A percentile compares a stretch with the other conserved stretches of the same genome.
Evolutionary conservation across 2,329 filamentous ascomycete species (phyloP).

Genomic region (Tolypocladium nubicola): DNA sequence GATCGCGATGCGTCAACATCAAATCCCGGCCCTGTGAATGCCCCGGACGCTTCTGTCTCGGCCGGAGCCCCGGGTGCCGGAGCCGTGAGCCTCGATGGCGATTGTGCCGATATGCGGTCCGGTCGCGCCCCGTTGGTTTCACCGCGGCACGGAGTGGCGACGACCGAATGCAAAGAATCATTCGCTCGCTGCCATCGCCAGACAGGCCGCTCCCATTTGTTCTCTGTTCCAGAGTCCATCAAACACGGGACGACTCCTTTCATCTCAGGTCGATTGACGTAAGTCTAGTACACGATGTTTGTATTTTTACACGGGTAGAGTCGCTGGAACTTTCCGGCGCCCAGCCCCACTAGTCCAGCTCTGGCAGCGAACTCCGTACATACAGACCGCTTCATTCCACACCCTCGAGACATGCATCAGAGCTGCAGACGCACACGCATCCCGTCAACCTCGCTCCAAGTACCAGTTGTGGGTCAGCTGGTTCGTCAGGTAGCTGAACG

Average conservation of each 20-base stretch:
- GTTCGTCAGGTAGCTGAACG: conserved; percentile 59
- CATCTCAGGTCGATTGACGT: neutral
- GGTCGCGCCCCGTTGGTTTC: neutral
- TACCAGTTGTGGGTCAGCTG: conserved; percentile 94
- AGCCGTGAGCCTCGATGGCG: neutral
- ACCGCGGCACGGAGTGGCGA: neutral
- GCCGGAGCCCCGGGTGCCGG: neutral
- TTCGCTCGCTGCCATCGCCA: neutral
- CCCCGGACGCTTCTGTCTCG: too few relatives aligned
- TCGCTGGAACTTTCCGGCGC: neutral
- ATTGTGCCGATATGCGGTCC: neutral
- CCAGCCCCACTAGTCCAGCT: neutral
- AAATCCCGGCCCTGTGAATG: too few relatives aligned
- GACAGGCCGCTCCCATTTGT: too few relatives aligned
- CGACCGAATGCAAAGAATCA: neutral
- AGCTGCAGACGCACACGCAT: neutral
- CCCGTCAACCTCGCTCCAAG: conserved; percentile 58
- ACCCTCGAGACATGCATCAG: neutral
- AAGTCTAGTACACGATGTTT: neutral
- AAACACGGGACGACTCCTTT: too few relatives aligned
- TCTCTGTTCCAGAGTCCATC: neutral
- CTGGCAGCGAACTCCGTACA: neutral
- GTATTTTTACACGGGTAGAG: neutral
- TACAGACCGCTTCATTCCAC: neutral
- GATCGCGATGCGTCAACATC: too few relatives aligned